Conservation (phyloP, 768 basidiomycete species). For the Coprinellus micaceus region DNA sequence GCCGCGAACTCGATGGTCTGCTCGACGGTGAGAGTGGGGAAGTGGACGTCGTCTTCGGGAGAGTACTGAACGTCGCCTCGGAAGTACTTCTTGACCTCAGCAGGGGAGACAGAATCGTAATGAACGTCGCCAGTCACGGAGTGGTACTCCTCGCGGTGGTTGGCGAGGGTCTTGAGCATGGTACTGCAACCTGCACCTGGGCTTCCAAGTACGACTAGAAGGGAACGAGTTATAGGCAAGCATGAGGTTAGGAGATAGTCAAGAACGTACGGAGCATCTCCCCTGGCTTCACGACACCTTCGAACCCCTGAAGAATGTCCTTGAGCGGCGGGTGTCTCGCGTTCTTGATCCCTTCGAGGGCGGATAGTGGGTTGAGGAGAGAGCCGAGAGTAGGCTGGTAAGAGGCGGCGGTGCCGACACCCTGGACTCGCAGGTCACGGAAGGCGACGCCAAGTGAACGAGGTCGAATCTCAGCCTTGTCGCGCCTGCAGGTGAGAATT, state of each 20-base stretch:
- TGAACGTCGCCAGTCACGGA: conserved; percentile 64
- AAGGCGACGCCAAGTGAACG: conserved; percentile 63
- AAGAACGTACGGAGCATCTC: conserved; percentile 70
- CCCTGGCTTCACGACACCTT: conserved; percentile 62
- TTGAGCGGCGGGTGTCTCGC: conserved; percentile 60
- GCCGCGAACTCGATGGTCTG: conserved; percentile 73
- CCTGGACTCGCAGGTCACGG: conserved; percentile 55
- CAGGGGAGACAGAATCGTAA: conserved; percentile 73
- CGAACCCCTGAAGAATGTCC: conserved; percentile 60
- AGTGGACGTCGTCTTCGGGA: conserved; percentile 84
- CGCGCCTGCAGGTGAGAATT: conserved; percentile 32
- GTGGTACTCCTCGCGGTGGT: conserved; percentile 67
- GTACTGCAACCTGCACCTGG: conserved; percentile 86
- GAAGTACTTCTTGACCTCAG: conserved; percentile 58
- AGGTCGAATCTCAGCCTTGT: conserved; percentile 41
- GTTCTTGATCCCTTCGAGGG: conserved; percentile 42
- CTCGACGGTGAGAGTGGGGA: conserved; percentile 78
- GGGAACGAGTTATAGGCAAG: neutral
- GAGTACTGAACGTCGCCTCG: conserved; percentile 80
- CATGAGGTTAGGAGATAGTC: neutral
- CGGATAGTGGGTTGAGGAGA: conserved; percentile 47
- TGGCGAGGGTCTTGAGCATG: conserved; percentile 76
- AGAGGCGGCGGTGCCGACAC: conserved; percentile 50
- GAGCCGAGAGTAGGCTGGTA: conserved; percentile 60
- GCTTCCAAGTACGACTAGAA: conserved; percentile 76